These are phyloP conservation scores for Acrocalymma vagum DNA, from an alignment of 2,329 filamentous ascomycete species.

Conservation along the genomic window DNA sequence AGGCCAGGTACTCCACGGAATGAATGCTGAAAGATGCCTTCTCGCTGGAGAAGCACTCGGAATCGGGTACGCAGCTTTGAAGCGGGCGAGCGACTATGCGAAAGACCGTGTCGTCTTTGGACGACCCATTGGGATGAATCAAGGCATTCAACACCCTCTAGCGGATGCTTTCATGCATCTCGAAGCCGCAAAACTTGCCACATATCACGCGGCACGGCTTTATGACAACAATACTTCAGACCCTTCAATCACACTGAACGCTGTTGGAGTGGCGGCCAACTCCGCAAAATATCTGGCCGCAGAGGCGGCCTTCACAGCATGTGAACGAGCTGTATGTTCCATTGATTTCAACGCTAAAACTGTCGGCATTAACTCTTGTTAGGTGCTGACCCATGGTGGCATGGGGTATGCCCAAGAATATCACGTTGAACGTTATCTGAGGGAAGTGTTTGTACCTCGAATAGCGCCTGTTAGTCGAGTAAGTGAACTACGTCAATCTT, in stretches of 20 bases:
- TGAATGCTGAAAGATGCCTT: constrained; percentile 57
- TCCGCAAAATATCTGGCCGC: constrained; percentile 65
- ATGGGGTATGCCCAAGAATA: constrained; percentile 71
- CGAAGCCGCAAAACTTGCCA: constrained; percentile 66
- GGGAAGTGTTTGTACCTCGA: constrained; percentile 66
- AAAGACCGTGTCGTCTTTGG: constrained; percentile 61
- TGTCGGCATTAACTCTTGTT: background rate
- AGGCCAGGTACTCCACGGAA: constrained; percentile 50
- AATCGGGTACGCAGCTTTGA: constrained; percentile 72
- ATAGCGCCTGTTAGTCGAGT: constrained; percentile 65
- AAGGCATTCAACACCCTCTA: constrained; percentile 65
- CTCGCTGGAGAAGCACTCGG: constrained; percentile 79
- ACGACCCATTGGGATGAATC: constrained; percentile 64
- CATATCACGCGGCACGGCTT: constrained; percentile 65
- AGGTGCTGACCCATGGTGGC: constrained; percentile 64
- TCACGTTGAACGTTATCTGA: constrained; percentile 66
- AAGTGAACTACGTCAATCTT: constrained; percentile 24
- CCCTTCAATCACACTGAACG: constrained; percentile 35
- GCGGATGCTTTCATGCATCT: constrained; percentile 66
- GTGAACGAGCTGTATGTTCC: constrained; percentile 56
- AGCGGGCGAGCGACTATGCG: constrained; percentile 53
- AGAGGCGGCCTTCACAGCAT: constrained; percentile 66
- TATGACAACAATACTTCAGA: constrained; percentile 58
- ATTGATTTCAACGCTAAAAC: background rate
- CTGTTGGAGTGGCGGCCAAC: constrained; percentile 62